A percentile compares a stretch with the other conserved stretches of the same genome.
These are phyloP conservation scores for Lactarius trivialis DNA, from an alignment of 768 basidiomycete species.

Conservation along the genomic window DNA sequence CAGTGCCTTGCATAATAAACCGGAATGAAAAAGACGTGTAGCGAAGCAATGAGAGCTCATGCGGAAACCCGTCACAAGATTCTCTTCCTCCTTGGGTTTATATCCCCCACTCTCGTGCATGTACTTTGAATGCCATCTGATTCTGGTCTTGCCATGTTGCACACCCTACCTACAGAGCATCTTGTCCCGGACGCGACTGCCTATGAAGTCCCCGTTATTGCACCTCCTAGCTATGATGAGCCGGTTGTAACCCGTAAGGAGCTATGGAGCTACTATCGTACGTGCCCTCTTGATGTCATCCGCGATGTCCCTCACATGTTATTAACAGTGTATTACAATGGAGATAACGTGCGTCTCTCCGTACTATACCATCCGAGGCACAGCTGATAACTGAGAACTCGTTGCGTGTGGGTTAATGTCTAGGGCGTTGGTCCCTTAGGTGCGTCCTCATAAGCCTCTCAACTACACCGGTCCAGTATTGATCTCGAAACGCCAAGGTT, in stretches of 20 bases:
- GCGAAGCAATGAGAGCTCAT: neutral
- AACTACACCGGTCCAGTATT: neutral
- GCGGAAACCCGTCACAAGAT: neutral
- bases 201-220: neutral
- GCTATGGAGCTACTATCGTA: slow-evolving; percentile 76
- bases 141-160: slow-evolving; percentile 14
- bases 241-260: slow-evolving; percentile 67
- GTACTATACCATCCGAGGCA: neutral
- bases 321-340: slow-evolving; percentile 68
- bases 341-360: slow-evolving; percentile 55
- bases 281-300: slow-evolving; percentile 25
- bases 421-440: slow-evolving; percentile 64
- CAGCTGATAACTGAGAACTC: neutral
- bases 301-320: slow-evolving; percentile 1
- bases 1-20: too few species aligned
- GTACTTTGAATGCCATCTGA: neutral
- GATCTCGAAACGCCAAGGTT: slow-evolving; percentile 29
- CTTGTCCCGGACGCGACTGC: neutral
- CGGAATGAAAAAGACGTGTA: too few species aligned
- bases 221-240: slow-evolving; percentile 35
- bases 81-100: neutral
- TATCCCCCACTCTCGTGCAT: neutral
- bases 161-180: neutral
- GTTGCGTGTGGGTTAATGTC: neutral
- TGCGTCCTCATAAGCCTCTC: slow-evolving; percentile 5